Evolutionary conservation across 2,329 filamentous ascomycete genomes (phyloP).

Genomic region (Arthroderma uncinatum): DNA sequence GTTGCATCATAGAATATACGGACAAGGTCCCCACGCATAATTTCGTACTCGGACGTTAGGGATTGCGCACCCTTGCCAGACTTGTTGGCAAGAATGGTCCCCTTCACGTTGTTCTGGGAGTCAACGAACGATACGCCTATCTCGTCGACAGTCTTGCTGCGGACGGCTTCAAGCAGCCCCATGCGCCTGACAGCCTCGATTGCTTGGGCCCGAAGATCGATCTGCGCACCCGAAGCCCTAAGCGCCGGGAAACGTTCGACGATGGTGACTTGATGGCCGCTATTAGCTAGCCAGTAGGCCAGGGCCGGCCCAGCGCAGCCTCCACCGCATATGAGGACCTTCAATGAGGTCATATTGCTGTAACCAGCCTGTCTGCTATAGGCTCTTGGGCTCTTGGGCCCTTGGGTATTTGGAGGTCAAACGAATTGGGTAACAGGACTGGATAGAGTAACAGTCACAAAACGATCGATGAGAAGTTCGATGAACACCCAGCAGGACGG

Average conservation of each 20-base stretch:
- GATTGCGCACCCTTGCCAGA: slow-evolving; percentile 23
- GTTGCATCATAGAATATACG: slow-evolving; percentile 27
- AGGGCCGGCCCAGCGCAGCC: slow-evolving; percentile 27
- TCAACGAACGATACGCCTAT: slow-evolving; percentile 25
- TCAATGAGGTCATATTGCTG: slow-evolving; percentile 18
- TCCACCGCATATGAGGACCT: slow-evolving; percentile 27
- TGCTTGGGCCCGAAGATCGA: slow-evolving; percentile 28
- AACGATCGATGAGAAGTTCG: too few relatives aligned
- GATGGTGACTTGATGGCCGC: slow-evolving; percentile 25
- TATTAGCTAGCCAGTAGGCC: slow-evolving; percentile 28
- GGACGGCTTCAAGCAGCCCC: slow-evolving; percentile 24
- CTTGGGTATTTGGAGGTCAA: background rate
- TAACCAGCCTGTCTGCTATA: background rate
- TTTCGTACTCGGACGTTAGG: slow-evolving; percentile 29
- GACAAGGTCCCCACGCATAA: slow-evolving; percentile 27
- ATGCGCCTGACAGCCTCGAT: slow-evolving; percentile 29
- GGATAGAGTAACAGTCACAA: too few relatives aligned
- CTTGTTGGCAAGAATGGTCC: slow-evolving; percentile 23
- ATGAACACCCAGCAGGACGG: too few relatives aligned
- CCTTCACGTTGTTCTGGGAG: slow-evolving; percentile 20
- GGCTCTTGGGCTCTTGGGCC: too few relatives aligned
- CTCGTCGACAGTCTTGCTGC: slow-evolving; percentile 17
- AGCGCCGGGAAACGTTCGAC: slow-evolving; percentile 28
- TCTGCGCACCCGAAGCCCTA: slow-evolving; percentile 23
- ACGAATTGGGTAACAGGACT: too few relatives aligned